Evolutionary conservation across 2,329 filamentous ascomycete species (phyloP).

Genomic region (Podosphaera aphanis): DNA sequence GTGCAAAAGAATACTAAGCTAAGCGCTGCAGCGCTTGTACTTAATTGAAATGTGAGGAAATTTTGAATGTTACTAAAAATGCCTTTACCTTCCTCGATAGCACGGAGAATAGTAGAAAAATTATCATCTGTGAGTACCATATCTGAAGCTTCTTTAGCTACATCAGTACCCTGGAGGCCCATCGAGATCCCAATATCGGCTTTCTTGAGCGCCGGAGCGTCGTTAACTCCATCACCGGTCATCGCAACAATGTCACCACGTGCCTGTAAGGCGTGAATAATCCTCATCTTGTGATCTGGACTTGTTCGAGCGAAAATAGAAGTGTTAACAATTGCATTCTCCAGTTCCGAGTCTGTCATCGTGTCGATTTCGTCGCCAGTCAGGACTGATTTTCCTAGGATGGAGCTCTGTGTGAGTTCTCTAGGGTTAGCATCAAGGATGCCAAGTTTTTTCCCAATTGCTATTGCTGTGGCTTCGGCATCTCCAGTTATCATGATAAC

Average conservation of each 20-base stretch:
- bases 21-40: conserved; percentile 82
- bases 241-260: conserved; percentile 94
- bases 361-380: conserved; percentile 77
- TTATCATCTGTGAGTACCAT: conserved; percentile 84
- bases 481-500: conserved; percentile 99
- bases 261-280: conserved; percentile 71
- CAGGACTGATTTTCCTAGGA: conserved; percentile 47
- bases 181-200: conserved; percentile 96
- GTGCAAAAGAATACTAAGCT: conserved; percentile 83
- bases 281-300: conserved; percentile 95
- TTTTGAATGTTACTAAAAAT: conserved; percentile 99
- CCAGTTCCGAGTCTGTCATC: conserved; percentile 69
- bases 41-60: conserved; percentile 94
- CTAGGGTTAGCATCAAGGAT: conserved; percentile 50
- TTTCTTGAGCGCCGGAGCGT: conserved; percentile 87
- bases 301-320: conserved; percentile 92
- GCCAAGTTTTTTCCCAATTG: conserved; percentile 83
- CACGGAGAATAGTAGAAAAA: conserved; percentile 74
- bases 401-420: conserved; percentile 28
- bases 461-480: conserved; percentile 78
- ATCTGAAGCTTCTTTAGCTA: conserved; percentile 87
- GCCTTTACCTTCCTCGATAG: conserved; percentile 95
- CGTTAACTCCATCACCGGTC: conserved; percentile 96
- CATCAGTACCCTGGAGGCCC: conserved; percentile 84
- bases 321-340: conserved; percentile 64